A percentile compares a stretch with the other conserved stretches of the same genome.
Evolutionary conservation across 208 protist species (phyloP).

Genomic region (Trypanosoma scelopori): DNA sequence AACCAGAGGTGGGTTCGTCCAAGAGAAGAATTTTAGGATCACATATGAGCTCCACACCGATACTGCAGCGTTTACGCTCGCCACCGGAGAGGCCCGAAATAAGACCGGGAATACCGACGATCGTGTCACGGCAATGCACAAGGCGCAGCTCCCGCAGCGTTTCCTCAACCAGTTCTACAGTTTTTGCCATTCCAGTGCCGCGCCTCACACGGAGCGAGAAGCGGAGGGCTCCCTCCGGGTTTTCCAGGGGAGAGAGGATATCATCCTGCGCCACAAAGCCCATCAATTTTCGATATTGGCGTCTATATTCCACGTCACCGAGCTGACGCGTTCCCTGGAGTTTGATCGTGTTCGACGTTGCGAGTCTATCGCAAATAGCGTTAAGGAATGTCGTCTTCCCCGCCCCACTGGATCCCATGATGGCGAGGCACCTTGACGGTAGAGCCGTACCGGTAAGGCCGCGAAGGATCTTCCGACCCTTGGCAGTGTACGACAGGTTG

Average conservation of each 20-base stretch:
- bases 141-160: constrained; percentile 69
- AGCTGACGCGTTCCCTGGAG: constrained; percentile 60
- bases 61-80: constrained; percentile 88
- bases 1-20: constrained; percentile 89
- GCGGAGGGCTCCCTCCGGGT: constrained; percentile 62
- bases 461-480: constrained; percentile 51
- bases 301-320: constrained; percentile 59
- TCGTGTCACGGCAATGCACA: constrained; percentile 57
- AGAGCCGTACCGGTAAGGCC: constrained; percentile 72
- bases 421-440: constrained; percentile 69
- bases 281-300: constrained; percentile 56
- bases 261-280: constrained; percentile 87
- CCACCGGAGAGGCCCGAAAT: constrained; percentile 81
- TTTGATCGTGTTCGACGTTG: constrained; percentile 32
- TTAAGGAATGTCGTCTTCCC: constrained; percentile 91
- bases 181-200: constrained; percentile 40
- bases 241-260: constrained; percentile 65
- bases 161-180: constrained; percentile 55
- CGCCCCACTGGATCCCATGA: constrained; percentile 82
- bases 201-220: constrained; percentile 80
- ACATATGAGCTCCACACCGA: constrained; percentile 88
- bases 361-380: constrained; percentile 70
- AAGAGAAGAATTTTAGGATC: constrained; percentile 86
- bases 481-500: constrained; percentile 63
- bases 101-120: constrained; percentile 73